A percentile compares a stretch with the other conserved stretches of the same genome.
These are phyloP conservation scores for Penicillium expansum DNA, from an alignment of 2,329 filamentous ascomycete species.

Conservation along the genomic window DNA sequence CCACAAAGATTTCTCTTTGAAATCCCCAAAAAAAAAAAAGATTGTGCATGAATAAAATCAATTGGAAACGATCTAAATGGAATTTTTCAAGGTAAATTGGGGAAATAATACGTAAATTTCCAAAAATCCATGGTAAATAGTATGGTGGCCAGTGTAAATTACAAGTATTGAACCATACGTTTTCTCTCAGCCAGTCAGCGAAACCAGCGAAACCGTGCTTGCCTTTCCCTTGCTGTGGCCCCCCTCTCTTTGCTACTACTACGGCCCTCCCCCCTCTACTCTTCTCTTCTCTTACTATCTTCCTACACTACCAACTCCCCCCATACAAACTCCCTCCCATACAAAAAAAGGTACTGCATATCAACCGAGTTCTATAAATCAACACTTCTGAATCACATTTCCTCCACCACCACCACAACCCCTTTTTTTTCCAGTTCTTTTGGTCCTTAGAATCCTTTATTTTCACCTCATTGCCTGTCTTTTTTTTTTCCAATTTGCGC, in stretches of 20 bases:
- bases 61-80: not conserved
- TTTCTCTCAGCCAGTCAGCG: conserved; percentile 28
- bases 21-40: conserved; percentile 6
- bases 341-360: conserved; percentile 39
- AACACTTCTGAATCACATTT: conserved; percentile 15
- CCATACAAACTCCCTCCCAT: conserved; percentile 33
- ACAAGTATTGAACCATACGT: conserved; percentile 22
- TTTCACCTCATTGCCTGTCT: conserved; percentile 10
- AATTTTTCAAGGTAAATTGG: not conserved
- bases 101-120: not conserved
- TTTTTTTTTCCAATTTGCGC: conserved; percentile 14
- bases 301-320: conserved; percentile 33
- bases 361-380: conserved; percentile 33
- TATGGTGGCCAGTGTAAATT: conserved; percentile 8
- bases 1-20: not conserved
- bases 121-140: not conserved
- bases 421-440: conserved; percentile 16
- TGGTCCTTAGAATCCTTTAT: conserved; percentile 11
- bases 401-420: conserved; percentile 28
- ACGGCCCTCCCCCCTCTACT: conserved; percentile 32
- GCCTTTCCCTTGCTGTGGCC: conserved; percentile 28
- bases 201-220: conserved; percentile 13
- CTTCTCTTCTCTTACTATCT: conserved; percentile 29
- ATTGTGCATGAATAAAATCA: not conserved
- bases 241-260: conserved; percentile 35